Percentiles rank a stretch among this genome's conserved stretches.
phyloP scores from a whole-genome alignment of 2,329 filamentous ascomycete species.

The Colletotrichum nymphaeae region DNA sequence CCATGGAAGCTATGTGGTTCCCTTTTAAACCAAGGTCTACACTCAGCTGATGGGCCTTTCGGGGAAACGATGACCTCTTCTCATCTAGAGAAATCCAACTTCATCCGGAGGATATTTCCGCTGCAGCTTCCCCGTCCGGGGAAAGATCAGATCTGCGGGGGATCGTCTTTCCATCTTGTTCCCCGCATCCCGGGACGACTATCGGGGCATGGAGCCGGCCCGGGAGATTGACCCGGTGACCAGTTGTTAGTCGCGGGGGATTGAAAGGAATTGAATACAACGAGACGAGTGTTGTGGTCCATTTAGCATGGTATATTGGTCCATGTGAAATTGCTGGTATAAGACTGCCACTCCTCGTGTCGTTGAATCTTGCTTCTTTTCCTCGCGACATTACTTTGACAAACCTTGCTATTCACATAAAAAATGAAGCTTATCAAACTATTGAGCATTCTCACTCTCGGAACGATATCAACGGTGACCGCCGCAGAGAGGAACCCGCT shows the following conservation, averaged over 20 bases:
- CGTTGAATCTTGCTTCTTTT: neutral
- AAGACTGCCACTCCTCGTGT: neutral
- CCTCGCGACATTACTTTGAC: too few relatives aligned
- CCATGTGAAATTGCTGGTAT: neutral
- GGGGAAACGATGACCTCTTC: too few relatives aligned
- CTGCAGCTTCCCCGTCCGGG: neutral
- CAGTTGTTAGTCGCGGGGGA: neutral
- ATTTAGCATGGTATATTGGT: neutral
- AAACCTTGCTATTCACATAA: neutral
- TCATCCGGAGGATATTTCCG: neutral
- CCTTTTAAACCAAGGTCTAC: neutral
- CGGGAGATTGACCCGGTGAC: neutral
- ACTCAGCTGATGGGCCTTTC: neutral
- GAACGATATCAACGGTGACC: neutral
- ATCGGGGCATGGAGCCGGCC: neutral
- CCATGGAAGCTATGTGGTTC: neutral
- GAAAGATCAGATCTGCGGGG: slow-evolving; percentile 9
- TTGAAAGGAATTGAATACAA: neutral
- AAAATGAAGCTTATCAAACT: neutral
- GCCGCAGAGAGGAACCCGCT: neutral
- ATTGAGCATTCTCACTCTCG: neutral
- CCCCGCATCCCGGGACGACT: slow-evolving; percentile 17
- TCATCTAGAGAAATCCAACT: neutral
- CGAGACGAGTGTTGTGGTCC: neutral
- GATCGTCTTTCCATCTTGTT: neutral